A percentile compares a stretch with the other conserved stretches of the same genome.
Conservation (phyloP, 192 early-diverging fungal species). For the Coemansia sp. region DNA sequence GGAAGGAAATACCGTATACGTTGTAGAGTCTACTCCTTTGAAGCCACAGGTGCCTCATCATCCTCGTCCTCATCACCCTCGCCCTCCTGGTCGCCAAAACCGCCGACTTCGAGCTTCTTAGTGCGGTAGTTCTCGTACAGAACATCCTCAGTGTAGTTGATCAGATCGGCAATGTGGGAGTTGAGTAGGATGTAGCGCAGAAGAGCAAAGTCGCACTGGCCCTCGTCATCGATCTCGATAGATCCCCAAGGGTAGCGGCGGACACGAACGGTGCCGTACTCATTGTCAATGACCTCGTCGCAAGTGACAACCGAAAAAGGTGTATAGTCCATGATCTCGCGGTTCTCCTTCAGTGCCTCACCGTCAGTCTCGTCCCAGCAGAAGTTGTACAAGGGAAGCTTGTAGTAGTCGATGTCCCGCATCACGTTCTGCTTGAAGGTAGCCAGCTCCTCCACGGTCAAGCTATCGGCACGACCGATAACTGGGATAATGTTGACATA, state of each 20-base stretch:
- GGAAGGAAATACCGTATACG: neutral
- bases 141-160: slow-evolving; percentile 92
- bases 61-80: slow-evolving; percentile 30
- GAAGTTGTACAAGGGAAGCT: slow-evolving; percentile 98
- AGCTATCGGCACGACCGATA: slow-evolving; percentile 88
- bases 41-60: slow-evolving; percentile 10
- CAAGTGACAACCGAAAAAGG: slow-evolving; percentile 96
- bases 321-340: slow-evolving; percentile 82
- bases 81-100: slow-evolving; percentile 42
- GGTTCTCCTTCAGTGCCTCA: slow-evolving; percentile 98
- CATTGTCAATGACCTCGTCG: slow-evolving; percentile 74
- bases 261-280: slow-evolving; percentile 85
- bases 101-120: slow-evolving; percentile 69
- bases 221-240: slow-evolving; percentile 93
- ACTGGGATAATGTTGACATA: slow-evolving; percentile 96
- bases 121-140: slow-evolving; percentile 96
- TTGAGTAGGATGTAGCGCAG: slow-evolving; percentile 88
- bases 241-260: slow-evolving; percentile 94
- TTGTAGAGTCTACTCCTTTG: slow-evolving; percentile 12
- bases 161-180: slow-evolving; percentile 95
- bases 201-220: slow-evolving; percentile 94
- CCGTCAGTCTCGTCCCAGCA: slow-evolving; percentile 98
- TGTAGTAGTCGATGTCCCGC: slow-evolving; percentile 97
- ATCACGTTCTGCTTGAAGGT: slow-evolving; percentile 91
- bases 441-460: slow-evolving; percentile 79